Conservation (phyloP, 305 asterid genomes). For the Ajuga reptans region DNA sequence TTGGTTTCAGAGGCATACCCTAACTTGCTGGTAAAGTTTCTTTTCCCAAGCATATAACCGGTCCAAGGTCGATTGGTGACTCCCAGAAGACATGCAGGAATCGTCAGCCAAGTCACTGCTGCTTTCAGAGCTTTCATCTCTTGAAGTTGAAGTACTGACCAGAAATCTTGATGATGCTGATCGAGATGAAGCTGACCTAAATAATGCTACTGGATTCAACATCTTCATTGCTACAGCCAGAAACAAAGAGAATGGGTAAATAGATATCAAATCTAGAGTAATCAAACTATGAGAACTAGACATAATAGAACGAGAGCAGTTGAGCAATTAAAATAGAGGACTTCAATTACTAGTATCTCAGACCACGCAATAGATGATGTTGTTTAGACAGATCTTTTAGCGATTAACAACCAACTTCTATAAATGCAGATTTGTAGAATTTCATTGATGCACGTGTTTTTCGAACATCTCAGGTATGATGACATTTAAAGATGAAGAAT, state of each 20-base stretch:
- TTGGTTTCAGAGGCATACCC: conserved; percentile 50
- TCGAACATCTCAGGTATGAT: neutral
- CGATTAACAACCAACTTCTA: neutral
- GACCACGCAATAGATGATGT: neutral
- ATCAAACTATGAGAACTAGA: neutral
- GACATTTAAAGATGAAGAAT: neutral
- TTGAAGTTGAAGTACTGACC: conserved; percentile 49
- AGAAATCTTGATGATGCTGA: conserved; percentile 66
- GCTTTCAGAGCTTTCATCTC: conserved; percentile 56
- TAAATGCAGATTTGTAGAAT: neutral
- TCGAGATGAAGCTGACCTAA: conserved; percentile 73
- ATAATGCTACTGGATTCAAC: conserved; percentile 78
- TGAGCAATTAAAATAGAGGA: neutral
- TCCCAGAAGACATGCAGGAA: conserved; percentile 42
- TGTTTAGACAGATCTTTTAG: neutral
- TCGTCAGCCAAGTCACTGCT: conserved; percentile 63
- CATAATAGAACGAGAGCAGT: neutral
- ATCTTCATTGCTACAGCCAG: conserved; percentile 63
- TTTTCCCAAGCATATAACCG: conserved; percentile 87
- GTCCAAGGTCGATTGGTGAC: conserved; percentile 89
- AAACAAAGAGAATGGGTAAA: neutral
- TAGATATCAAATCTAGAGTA: conserved; percentile 13
- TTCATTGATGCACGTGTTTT: neutral
- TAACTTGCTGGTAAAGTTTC: conserved; percentile 85
- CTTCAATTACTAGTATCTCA: neutral